These are phyloP conservation scores for Ammopiptanthus mongolicus DNA, from an alignment of 306 rosid species.

Conservation along the genomic window DNA sequence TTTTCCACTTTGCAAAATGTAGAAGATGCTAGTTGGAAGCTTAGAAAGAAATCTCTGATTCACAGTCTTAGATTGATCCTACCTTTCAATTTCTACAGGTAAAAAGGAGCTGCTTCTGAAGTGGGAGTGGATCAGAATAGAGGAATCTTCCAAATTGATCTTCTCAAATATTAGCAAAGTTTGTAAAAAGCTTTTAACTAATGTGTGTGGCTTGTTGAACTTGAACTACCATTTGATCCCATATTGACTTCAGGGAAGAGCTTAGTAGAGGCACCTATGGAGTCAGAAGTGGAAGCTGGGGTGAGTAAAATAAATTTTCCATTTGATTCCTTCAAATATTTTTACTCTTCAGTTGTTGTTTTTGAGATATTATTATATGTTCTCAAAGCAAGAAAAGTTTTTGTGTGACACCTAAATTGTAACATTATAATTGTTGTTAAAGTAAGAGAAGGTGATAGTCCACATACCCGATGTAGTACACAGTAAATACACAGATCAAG, in stretches of 20 bases:
- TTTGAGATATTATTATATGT: background rate
- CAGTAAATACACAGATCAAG: background rate
- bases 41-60: constrained; percentile 17
- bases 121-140: background rate
- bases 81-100: constrained; percentile 19
- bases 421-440: background rate
- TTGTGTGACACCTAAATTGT: background rate
- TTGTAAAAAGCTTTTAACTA: background rate
- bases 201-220: constrained; percentile 43
- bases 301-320: constrained; percentile 38
- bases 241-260: constrained; percentile 28
- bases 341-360: background rate
- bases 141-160: background rate
- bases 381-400: background rate
- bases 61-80: background rate
- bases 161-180: background rate
- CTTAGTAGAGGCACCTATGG: constrained; percentile 48
- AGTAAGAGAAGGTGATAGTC: background rate
- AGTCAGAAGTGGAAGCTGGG: constrained; percentile 67
- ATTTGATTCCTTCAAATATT: constrained; percentile 13
- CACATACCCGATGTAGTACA: background rate
- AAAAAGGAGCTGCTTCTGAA: constrained; percentile 12
- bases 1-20: background rate
- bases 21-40: constrained; percentile 10
- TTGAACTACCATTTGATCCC: constrained; percentile 21